Conservation (phyloP, 495 filamentous ascomycete species). For the Lepraria neglecta region DNA sequence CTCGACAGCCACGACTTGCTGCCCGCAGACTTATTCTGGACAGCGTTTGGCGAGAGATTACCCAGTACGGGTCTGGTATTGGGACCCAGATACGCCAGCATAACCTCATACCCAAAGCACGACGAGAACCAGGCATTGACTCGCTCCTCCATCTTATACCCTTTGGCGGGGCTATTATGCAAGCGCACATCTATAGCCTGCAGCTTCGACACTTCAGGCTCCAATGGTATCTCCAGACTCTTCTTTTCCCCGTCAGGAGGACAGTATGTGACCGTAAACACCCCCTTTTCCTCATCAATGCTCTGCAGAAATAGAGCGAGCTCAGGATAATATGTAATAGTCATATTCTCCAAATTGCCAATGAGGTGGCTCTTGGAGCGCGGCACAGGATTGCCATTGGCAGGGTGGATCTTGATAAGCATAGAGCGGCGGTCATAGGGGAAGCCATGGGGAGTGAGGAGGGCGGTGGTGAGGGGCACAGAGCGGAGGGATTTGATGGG, state of each 20-base stretch:
- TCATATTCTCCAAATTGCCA: conserved; percentile 55
- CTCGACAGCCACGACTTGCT: conserved; percentile 42
- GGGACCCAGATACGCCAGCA: conserved; percentile 63
- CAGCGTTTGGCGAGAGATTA: conserved; percentile 37
- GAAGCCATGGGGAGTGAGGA: conserved; percentile 61
- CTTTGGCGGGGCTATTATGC: conserved; percentile 55
- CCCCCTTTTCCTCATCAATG: conserved; percentile 37
- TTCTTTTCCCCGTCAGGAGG: conserved; percentile 24
- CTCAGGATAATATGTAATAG: conserved; percentile 53
- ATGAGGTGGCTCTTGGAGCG: no score
- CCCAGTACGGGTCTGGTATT: conserved; percentile 61
- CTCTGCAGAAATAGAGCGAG: conserved; percentile 64
- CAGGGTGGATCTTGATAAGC: conserved; percentile 51
- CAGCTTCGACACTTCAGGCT: conserved; percentile 47
- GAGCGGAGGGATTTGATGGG: conserved; percentile 81
- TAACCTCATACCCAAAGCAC: conserved; percentile 59
- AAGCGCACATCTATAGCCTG: conserved; percentile 51
- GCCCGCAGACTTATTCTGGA: not conserved
- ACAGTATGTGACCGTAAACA: conserved; percentile 46
- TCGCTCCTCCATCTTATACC: conserved; percentile 58
- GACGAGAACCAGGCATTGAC: conserved; percentile 71
- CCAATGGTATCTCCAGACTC: conserved; percentile 53
- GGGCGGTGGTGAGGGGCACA: conserved; percentile 48
- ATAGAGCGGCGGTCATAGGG: conserved; percentile 73
- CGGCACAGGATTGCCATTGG: no score